Conservation (phyloP, 345 rosid genomes). For the Pugionium cornutum region DNA sequence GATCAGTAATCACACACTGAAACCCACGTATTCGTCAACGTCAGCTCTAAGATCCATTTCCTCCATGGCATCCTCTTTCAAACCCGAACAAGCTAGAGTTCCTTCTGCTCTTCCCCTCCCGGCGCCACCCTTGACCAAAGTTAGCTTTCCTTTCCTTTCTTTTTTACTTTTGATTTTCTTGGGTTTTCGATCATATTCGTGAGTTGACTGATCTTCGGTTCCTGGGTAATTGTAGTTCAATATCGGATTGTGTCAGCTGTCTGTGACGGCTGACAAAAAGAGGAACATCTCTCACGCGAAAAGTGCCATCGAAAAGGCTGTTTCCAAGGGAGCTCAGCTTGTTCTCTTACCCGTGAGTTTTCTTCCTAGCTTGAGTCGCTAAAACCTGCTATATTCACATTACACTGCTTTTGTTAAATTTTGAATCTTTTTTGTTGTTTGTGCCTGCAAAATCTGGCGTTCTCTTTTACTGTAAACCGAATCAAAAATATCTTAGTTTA, state of each 20-base stretch:
- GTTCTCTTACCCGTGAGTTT: slow-evolving; percentile 77
- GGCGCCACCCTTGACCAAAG: slow-evolving; percentile 72
- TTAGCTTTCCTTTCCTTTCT: background rate
- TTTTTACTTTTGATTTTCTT: background rate
- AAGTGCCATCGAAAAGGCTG: slow-evolving; percentile 69
- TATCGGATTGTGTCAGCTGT: slow-evolving; percentile 78
- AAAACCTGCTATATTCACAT: background rate
- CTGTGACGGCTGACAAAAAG: slow-evolving; percentile 71
- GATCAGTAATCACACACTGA: slow-evolving; percentile 20
- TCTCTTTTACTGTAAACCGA: background rate
- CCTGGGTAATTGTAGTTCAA: slow-evolving; percentile 52
- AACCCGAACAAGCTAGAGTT: slow-evolving; percentile 72
- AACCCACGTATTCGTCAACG: slow-evolving; percentile 27
- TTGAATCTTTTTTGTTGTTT: background rate
- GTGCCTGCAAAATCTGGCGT: background rate
- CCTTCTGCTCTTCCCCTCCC: slow-evolving; percentile 83
- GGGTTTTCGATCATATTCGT: background rate
- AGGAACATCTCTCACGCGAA: slow-evolving; percentile 76
- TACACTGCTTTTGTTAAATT: background rate
- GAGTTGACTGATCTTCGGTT: slow-evolving; percentile 23
- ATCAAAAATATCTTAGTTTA: background rate
- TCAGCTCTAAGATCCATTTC: slow-evolving; percentile 31
- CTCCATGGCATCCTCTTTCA: slow-evolving; percentile 69
- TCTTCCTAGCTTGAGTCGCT: too few species aligned
- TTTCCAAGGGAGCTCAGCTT: slow-evolving; percentile 70